Evolutionary conservation across 2,329 filamentous ascomycete genomes (phyloP).

Genomic region (Penicillium griseofulvum): DNA sequence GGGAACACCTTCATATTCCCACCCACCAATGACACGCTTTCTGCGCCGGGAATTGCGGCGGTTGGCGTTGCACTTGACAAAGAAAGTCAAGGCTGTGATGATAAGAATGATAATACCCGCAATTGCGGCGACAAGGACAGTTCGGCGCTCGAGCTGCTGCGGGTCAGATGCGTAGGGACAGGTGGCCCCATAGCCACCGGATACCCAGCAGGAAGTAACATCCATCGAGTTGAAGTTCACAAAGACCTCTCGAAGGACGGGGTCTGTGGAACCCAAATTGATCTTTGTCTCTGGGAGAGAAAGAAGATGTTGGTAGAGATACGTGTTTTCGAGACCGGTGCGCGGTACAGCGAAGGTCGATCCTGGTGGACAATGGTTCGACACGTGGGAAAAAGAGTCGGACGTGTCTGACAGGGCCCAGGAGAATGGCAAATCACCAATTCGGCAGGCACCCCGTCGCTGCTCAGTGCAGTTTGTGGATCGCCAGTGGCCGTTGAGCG

Average conservation of each 20-base stretch:
- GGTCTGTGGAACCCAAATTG: conserved; percentile 26
- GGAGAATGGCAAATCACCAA: conserved; percentile 52
- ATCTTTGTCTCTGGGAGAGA: conserved; percentile 28
- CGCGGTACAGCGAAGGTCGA: conserved; percentile 58
- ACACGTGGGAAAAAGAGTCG: conserved; percentile 46
- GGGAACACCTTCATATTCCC: conserved; percentile 69
- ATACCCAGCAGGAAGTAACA: conserved; percentile 59
- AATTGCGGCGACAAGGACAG: conserved; percentile 60
- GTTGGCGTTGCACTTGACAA: conserved; percentile 65
- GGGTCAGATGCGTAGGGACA: conserved; percentile 57
- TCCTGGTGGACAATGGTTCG: conserved; percentile 48
- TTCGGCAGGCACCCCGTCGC: conserved; percentile 57
- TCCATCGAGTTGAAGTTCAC: conserved; percentile 62
- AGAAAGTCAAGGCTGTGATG: conserved; percentile 59
- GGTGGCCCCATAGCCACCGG: conserved; percentile 52
- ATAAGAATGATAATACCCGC: conserved; percentile 63
- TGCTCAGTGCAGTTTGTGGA: conserved; percentile 54
- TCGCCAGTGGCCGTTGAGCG: conserved; percentile 56
- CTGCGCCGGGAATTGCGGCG: conserved; percentile 52
- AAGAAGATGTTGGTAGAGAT: conserved; percentile 50
- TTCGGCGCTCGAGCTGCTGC: conserved; percentile 44
- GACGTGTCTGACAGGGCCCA: conserved; percentile 53
- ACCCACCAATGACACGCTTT: conserved; percentile 53
- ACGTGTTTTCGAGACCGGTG: conserved; percentile 62
- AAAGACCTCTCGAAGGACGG: conserved; percentile 46